These are phyloP conservation scores for Alternaria viburni DNA, from an alignment of 2,329 filamentous ascomycete genomes.

Conservation along the genomic window DNA sequence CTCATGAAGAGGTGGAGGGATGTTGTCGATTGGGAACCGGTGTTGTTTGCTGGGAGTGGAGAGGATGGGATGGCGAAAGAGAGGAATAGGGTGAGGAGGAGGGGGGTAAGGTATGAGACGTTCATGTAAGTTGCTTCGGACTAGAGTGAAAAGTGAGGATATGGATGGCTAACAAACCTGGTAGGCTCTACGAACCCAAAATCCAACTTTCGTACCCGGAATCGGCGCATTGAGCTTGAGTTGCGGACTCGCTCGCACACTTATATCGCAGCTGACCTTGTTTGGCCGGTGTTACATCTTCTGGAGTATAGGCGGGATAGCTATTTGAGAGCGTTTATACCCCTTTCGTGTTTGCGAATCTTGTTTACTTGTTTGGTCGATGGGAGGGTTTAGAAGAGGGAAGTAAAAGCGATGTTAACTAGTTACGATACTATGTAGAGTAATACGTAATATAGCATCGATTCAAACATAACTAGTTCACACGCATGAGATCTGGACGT, in stretches of 20 bases:
- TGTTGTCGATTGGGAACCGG: slow-evolving; percentile 35
- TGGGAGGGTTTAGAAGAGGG: too few species aligned
- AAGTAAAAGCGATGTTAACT: too few species aligned
- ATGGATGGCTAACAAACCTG: neutral
- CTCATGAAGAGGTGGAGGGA: slow-evolving; percentile 33
- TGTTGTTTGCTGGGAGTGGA: slow-evolving; percentile 31
- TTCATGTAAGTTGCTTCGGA: slow-evolving; percentile 32
- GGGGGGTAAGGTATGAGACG: slow-evolving; percentile 41
- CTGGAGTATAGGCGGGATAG: neutral
- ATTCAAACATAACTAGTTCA: too few species aligned
- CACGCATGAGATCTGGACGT: too few species aligned
- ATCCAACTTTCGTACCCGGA: slow-evolving; percentile 19
- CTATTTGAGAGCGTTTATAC: neutral
- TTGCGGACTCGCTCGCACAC: neutral
- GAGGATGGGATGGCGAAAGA: slow-evolving; percentile 17
- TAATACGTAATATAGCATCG: too few species aligned
- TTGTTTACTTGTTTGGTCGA: too few species aligned
- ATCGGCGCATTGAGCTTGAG: slow-evolving; percentile 4
- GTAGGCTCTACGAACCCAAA: slow-evolving; percentile 20
- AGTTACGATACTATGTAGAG: too few species aligned
- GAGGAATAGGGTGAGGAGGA: slow-evolving; percentile 26
- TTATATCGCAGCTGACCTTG: too few species aligned
- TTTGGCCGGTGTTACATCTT: neutral
- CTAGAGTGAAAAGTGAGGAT: neutral
- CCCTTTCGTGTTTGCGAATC: too few species aligned